Percentiles rank a stretch among this genome's conserved stretches.
Conservation (phyloP, 768 basidiomycete species). For the Scleroderma citrinum region DNA sequence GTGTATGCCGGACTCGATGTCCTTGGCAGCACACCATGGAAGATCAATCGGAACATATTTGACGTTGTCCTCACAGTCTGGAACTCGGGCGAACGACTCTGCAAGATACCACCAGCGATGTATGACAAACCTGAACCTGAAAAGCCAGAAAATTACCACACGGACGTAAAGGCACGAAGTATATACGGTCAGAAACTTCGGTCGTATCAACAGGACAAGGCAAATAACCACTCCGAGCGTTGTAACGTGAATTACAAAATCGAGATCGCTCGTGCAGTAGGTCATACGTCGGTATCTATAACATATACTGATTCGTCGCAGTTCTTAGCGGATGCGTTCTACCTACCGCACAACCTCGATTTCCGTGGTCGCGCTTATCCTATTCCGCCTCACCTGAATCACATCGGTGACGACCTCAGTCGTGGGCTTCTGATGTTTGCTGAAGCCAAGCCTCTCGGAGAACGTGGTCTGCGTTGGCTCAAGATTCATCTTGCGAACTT, state of each 20-base stretch:
- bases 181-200: slow-evolving; percentile 54
- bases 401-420: slow-evolving; percentile 91
- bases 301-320: slow-evolving; percentile 21
- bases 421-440: slow-evolving; percentile 84
- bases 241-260: slow-evolving; percentile 96
- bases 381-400: slow-evolving; percentile 90
- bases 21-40: slow-evolving; percentile 86
- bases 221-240: slow-evolving; percentile 84
- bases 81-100: slow-evolving; percentile 79
- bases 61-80: slow-evolving; percentile 74
- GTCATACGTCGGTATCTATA: slow-evolving; percentile 21
- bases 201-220: slow-evolving; percentile 50
- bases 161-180: slow-evolving; percentile 50
- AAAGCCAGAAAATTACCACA: slow-evolving; percentile 35
- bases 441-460: slow-evolving; percentile 72
- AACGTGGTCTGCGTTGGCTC: slow-evolving; percentile 85
- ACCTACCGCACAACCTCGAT: slow-evolving; percentile 93
- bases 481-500: slow-evolving; percentile 94
- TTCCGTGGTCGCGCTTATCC: slow-evolving; percentile 98
- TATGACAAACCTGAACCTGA: slow-evolving; percentile 62
- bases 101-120: slow-evolving; percentile 76
- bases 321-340: slow-evolving; percentile 87
- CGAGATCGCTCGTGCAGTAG: slow-evolving; percentile 87
- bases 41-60: slow-evolving; percentile 74
- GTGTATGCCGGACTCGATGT: slow-evolving; percentile 88